These are phyloP conservation scores for Misopates orontium DNA, from an alignment of 257 asterid genomes.

Conservation along the genomic window DNA sequence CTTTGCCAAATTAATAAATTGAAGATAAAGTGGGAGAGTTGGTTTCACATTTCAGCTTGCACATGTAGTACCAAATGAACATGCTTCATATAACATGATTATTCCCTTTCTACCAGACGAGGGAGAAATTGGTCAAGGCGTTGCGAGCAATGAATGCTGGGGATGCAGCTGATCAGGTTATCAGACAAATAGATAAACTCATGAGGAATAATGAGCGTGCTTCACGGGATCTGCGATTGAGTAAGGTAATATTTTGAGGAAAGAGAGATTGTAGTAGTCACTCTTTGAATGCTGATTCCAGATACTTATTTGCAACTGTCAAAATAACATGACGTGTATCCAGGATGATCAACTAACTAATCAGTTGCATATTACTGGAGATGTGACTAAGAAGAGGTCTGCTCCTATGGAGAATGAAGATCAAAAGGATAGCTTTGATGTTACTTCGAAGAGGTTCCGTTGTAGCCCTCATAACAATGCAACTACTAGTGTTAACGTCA, in stretches of 20 bases:
- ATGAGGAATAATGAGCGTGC: conserved; percentile 82
- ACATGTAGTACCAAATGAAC: too few species aligned
- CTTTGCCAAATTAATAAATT: too few species aligned
- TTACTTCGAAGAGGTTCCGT: conserved; percentile 59
- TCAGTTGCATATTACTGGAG: conserved; percentile 54
- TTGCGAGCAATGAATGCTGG: conserved; percentile 94
- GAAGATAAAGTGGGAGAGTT: too few species aligned
- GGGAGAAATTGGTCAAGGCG: conserved; percentile 79
- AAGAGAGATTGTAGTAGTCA: conserved; percentile 1
- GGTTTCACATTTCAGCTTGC: too few species aligned
- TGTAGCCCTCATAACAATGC: conserved; percentile 45
- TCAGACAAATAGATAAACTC: conserved; percentile 81
- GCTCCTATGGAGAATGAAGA: conserved; percentile 59
- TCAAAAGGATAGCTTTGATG: conserved; percentile 45
- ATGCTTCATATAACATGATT: neutral
- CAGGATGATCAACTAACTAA: conserved; percentile 74
- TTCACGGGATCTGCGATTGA: conserved; percentile 70
- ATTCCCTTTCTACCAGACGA: conserved; percentile 51
- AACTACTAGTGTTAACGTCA: conserved; percentile 42
- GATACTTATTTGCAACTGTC: conserved; percentile 5
- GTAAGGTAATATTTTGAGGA: conserved; percentile 54
- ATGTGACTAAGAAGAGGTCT: conserved; percentile 67
- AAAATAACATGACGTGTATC: conserved; percentile 27
- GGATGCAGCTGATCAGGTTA: conserved; percentile 97
- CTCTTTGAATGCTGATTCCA: conserved; percentile 23